Evolutionary conservation across 805 yeast genomes (phyloP).

Genomic region (Starmera pachycereana): DNA sequence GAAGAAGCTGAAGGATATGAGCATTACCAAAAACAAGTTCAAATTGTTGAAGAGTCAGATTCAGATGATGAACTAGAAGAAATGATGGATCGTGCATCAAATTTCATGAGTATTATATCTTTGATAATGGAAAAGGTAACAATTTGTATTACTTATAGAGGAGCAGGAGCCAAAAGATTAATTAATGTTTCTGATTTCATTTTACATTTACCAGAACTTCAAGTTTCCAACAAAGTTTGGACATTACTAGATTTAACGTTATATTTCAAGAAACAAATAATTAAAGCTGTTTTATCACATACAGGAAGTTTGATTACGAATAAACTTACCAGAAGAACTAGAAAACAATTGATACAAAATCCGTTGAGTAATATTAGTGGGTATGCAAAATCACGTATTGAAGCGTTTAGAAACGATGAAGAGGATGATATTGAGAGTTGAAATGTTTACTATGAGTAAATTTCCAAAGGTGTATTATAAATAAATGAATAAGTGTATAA

Average conservation of each 20-base stretch:
- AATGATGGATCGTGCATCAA: conserved; percentile 71
- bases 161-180: conserved; percentile 56
- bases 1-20: neutral
- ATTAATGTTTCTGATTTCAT: conserved; percentile 70
- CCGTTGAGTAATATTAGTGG: conserved; percentile 13
- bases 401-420: conserved; percentile 9
- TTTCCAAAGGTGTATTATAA: too few relatives aligned
- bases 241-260: conserved; percentile 57
- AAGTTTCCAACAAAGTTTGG: conserved; percentile 57
- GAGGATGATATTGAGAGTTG: too few relatives aligned
- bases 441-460: too few relatives aligned
- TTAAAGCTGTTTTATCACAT: conserved; percentile 48
- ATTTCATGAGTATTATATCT: conserved; percentile 55
- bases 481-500: neutral
- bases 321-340: conserved; percentile 40
- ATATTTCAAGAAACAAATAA: conserved; percentile 51
- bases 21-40: neutral
- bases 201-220: conserved; percentile 52
- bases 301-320: conserved; percentile 76
- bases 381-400: conserved; percentile 14
- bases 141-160: conserved; percentile 68
- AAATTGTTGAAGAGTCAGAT: conserved; percentile 1
- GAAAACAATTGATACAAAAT: conserved; percentile 3
- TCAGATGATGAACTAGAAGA: conserved; percentile 32
- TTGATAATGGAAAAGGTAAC: conserved; percentile 40